These are phyloP conservation scores for Chlamydomonas sphaeroides DNA, from an alignment of 139 green algal species.

Conservation along the genomic window DNA sequence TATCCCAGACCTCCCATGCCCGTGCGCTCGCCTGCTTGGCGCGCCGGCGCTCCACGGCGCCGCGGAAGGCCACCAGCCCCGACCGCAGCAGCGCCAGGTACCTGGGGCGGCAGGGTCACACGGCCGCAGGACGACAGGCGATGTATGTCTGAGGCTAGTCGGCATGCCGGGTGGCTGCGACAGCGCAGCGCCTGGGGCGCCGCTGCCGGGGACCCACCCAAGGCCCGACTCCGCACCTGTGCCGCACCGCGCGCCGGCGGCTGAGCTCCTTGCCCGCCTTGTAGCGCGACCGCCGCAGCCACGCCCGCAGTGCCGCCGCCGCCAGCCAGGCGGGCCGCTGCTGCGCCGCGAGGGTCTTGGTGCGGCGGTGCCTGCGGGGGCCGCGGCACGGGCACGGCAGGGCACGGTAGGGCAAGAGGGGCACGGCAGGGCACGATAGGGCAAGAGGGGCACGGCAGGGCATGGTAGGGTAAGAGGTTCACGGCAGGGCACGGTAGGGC, in stretches of 20 bases:
- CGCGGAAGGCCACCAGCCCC: slow-evolving; percentile 23
- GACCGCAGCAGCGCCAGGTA: slow-evolving; percentile 38
- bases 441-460: no score
- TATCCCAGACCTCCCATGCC: no score
- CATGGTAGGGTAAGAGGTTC: no score
- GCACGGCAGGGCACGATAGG: no score
- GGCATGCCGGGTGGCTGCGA: no score
- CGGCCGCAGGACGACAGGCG: no score
- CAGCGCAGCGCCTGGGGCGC: no score
- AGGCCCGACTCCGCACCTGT: slow-evolving; percentile 45
- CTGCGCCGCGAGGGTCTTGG: slow-evolving; percentile 5
- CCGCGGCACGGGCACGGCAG: neutral
- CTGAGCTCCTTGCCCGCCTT: slow-evolving; percentile 8
- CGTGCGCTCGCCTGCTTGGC: slow-evolving; percentile 39
- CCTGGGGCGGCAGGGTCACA: no score
- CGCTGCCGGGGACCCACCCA: no score
- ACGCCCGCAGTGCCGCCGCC: neutral
- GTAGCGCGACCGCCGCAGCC: neutral
- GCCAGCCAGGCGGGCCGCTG: neutral
- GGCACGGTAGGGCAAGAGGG: no score
- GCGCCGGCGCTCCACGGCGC: neutral
- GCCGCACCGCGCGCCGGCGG: slow-evolving; percentile 24
- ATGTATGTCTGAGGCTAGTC: no score
- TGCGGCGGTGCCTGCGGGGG: slow-evolving; percentile 10
- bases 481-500: no score